phyloP scores from a whole-genome alignment of 2,329 filamentous ascomycete genomes.

The Colletotrichum euphorbiae region DNA sequence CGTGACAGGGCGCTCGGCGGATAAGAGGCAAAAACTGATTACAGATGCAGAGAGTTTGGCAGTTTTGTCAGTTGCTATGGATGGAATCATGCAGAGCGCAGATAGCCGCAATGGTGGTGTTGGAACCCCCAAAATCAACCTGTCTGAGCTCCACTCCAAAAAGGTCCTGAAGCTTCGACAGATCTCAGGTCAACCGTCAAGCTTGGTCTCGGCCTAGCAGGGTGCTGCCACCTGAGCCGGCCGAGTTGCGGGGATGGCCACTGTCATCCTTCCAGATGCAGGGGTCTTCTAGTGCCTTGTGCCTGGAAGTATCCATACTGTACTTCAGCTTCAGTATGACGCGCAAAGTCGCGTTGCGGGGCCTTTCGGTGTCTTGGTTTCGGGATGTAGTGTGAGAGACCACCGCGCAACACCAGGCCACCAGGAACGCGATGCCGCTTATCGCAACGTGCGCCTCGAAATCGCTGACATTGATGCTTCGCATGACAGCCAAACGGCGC shows the following conservation, averaged over 20 bases:
- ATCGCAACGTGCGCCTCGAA: neutral
- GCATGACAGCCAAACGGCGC: slow-evolving; percentile 16
- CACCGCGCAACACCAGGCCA: neutral
- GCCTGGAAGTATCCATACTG: slow-evolving; percentile 17
- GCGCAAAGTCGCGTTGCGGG: slow-evolving; percentile 33
- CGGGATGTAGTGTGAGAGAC: neutral
- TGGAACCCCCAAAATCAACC: no score
- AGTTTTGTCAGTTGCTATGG: neutral
- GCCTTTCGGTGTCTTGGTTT: neutral
- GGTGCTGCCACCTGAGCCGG: slow-evolving; percentile 14
- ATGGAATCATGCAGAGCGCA: no score
- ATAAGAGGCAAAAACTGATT: no score
- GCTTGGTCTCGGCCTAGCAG: neutral
- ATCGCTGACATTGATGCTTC: neutral
- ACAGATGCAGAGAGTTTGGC: neutral
- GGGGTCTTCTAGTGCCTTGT: slow-evolving; percentile 12
- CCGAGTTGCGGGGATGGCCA: slow-evolving; percentile 26
- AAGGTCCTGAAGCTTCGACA: no score
- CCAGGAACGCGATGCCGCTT: slow-evolving; percentile 24
- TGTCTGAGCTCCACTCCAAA: no score
- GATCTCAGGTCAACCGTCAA: no score
- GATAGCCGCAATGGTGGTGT: no score
- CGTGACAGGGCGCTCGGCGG: neutral
- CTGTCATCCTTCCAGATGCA: slow-evolving; percentile 9
- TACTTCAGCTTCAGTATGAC: neutral